A percentile compares a stretch with the other conserved stretches of the same genome.
Conservation (phyloP, 1,284 basidiomycete species). For the Apiotrichum akiyoshidainum region DNA sequence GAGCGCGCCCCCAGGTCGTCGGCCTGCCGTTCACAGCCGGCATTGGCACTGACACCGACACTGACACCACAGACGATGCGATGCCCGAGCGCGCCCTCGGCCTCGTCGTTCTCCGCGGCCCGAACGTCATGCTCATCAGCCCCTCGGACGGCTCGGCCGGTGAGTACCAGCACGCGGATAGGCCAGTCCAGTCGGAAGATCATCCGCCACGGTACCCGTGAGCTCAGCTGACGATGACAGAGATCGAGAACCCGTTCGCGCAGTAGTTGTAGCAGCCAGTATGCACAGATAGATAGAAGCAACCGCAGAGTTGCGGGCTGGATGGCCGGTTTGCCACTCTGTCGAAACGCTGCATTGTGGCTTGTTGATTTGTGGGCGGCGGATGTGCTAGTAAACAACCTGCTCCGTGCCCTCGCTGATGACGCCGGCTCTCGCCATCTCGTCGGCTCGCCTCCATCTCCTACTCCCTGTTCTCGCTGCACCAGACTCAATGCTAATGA, state of each 20-base stretch:
- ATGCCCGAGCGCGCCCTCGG: constrained; percentile 66
- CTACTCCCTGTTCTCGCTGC: too few species aligned
- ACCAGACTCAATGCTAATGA: background rate
- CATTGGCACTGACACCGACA: too few species aligned
- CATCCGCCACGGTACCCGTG: too few species aligned
- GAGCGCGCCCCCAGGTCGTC: too few species aligned
- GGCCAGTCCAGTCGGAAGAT: too few species aligned
- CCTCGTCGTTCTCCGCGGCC: constrained; percentile 82
- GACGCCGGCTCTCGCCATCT: too few species aligned
- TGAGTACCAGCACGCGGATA: constrained; percentile 20
- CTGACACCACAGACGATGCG: constrained; percentile 60
- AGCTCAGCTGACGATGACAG: constrained; percentile 20
- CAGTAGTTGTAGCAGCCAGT: constrained; percentile 4
- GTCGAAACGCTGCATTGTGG: background rate
- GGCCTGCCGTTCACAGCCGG: too few species aligned
- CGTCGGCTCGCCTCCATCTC: too few species aligned
- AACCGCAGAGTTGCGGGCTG: background rate
- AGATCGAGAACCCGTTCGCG: constrained; percentile 51
- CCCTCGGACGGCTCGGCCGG: constrained; percentile 84
- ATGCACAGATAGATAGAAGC: background rate
- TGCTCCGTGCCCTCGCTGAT: too few species aligned
- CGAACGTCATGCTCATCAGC: constrained; percentile 85
- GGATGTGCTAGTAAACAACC: too few species aligned
- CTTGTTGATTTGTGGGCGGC: too few species aligned
- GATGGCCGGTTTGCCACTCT: background rate